These are phyloP conservation scores for Barnettozyma populi DNA, from an alignment of 805 yeast genomes.

Conservation along the genomic window DNA sequence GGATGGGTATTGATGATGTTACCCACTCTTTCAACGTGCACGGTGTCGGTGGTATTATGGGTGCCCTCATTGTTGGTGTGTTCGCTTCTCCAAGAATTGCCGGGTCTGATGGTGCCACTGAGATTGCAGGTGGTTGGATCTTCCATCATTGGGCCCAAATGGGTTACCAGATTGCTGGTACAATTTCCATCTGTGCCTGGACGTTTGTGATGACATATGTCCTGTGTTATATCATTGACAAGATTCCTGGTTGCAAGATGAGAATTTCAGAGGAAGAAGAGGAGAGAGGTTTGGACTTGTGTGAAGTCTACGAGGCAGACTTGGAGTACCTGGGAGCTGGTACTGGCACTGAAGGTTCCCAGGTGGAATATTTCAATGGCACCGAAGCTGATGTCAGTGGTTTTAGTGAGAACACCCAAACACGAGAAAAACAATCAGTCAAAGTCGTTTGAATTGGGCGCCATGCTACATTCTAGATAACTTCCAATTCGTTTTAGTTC, in stretches of 20 bases:
- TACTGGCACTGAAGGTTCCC: not conserved
- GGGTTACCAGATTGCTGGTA: constrained; percentile 78
- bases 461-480: too few relatives aligned
- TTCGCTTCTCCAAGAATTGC: constrained; percentile 83
- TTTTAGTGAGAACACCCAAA: constrained; percentile 4
- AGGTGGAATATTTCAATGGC: constrained; percentile 16
- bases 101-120: constrained; percentile 83
- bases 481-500: too few relatives aligned
- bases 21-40: constrained; percentile 94
- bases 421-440: constrained; percentile 7
- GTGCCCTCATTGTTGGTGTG: constrained; percentile 76
- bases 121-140: constrained; percentile 89
- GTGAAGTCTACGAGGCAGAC: constrained; percentile 43
- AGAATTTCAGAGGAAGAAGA: constrained; percentile 42
- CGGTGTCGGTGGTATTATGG: constrained; percentile 92
- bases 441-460: not conserved
- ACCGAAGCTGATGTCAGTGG: constrained; percentile 1
- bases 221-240: constrained; percentile 42
- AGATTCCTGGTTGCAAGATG: constrained; percentile 45
- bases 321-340: constrained; percentile 27
- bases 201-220: constrained; percentile 37
- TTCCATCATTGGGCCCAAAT: constrained; percentile 87
- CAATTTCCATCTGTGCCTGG: constrained; percentile 37
- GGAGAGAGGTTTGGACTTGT: constrained; percentile 45
- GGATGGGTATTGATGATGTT: constrained; percentile 80